Base-by-base conservation (phyloP, 2,329 filamentous ascomycete species). In the Fusarium penzigii region DNA sequence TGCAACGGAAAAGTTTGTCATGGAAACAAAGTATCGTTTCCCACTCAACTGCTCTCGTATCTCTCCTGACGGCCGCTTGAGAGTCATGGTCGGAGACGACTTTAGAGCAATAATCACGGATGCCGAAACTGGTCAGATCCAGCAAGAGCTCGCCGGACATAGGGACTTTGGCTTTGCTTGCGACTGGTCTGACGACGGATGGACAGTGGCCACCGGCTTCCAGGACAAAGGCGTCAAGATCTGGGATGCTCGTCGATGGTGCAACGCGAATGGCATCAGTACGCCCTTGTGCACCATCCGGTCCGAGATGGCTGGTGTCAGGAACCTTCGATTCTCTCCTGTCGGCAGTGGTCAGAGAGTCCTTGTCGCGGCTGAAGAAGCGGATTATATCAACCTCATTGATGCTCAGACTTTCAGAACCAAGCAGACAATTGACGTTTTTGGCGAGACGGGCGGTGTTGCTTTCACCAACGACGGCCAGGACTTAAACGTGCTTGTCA, bases 171-270 rank as follows among this genome's bases (percentile, higher is more conserved):
- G 85, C 2, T 93, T 92, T 63, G 84, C 89, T 2, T 91, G 87
- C 63, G 89, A 87, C 59, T 93, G 89, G 89, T 86, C 88, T 16
- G 84, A 88, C 48, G 86, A 92, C 65, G 89, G 88, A 32, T 85
- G 85, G 73, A 87, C 85, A 12, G 80, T 92, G 17, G 89, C 89
- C 12, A 92, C 89, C 0, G 89, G 86, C 17, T 87, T 87, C 55
- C 89, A 93, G 69, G 89, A 93, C 68, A 86, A 81, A 66, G 80
- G 78, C 29, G 79, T 92, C 59, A 84, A 85, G 57, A 83, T 93
- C 44, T 92, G 87, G 85, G 89, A 93, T 67, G 86, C 88, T 8
- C 81, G 89, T 9, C 84, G 81, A 48, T 90, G 87, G 86, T 78
- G 72, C 42, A 73, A 78, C 49, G 78, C 78, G 9, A 72, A 78